These are phyloP conservation scores for Lecanicillium sp. DNA, from an alignment of 2,329 filamentous ascomycete genomes.

Conservation along the genomic window DNA sequence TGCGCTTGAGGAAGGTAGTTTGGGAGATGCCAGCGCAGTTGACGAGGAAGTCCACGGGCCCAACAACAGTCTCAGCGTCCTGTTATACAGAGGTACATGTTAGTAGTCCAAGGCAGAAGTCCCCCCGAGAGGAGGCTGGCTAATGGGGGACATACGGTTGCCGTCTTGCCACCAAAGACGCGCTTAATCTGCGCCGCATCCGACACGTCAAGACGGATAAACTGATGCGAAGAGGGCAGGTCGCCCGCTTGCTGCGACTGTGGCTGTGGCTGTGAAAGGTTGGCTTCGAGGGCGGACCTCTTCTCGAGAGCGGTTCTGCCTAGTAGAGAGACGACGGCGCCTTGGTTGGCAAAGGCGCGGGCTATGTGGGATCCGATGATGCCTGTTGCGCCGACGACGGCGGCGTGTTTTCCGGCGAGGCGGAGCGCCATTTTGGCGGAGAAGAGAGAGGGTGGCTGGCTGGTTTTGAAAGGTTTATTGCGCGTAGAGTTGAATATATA, in stretches of 20 bases:
- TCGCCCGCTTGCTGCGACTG: neutral
- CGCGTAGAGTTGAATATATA: too few relatives aligned
- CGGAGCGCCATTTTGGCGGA: conserved; percentile 19
- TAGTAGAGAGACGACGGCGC: conserved; percentile 53
- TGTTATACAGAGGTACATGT: neutral
- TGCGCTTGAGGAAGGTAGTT: conserved; percentile 52
- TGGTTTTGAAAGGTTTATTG: too few relatives aligned
- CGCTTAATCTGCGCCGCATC: conserved; percentile 20
- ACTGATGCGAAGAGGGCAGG: conserved; percentile 21
- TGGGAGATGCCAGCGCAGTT: conserved; percentile 75
- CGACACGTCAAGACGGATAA: conserved; percentile 25
- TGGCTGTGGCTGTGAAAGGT: conserved; percentile 18
- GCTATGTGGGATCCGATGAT: conserved; percentile 66
- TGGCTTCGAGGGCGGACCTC: conserved; percentile 27
- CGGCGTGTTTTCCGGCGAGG: conserved; percentile 41
- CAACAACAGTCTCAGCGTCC: conserved; percentile 14
- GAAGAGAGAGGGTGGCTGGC: too few relatives aligned
- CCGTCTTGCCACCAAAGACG: conserved; percentile 15
- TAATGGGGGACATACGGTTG: neutral
- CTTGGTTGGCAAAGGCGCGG: conserved; percentile 53
- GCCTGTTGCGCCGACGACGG: conserved; percentile 64
- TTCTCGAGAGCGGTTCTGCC: conserved; percentile 47
- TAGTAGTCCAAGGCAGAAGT: too few relatives aligned
- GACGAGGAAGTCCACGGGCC: conserved; percentile 53
- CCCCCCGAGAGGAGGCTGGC: too few relatives aligned